These are phyloP conservation scores for Oryza glumipatula DNA, from an alignment of 176 grass and related monocot genomes.

Conservation along the genomic window DNA sequence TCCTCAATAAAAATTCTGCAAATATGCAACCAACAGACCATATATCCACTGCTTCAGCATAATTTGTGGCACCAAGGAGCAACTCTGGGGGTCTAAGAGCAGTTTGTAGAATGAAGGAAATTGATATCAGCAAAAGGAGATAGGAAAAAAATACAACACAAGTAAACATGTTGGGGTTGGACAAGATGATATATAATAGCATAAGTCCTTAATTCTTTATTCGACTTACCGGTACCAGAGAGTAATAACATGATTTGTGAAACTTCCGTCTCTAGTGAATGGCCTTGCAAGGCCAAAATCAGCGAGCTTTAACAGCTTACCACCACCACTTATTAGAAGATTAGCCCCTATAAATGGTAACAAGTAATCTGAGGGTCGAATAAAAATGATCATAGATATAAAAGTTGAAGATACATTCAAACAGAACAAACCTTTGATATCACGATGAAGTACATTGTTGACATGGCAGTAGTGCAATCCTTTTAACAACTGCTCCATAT, in stretches of 20 bases:
- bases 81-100: constrained; percentile 68
- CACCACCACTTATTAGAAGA: constrained; percentile 76
- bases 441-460: constrained; percentile 81
- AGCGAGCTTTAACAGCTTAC: constrained; percentile 68
- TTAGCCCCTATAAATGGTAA: constrained; percentile 62
- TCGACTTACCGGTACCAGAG: constrained; percentile 74
- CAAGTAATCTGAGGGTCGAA: constrained; percentile 13
- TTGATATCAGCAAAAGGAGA: constrained; percentile 31
- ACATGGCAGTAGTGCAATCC: constrained; percentile 84
- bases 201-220: neutral
- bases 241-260: constrained; percentile 87
- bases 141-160: constrained; percentile 23
- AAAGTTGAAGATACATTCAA: constrained; percentile 33
- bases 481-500: constrained; percentile 75
- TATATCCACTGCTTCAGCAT: constrained; percentile 83
- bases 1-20: constrained; percentile 73
- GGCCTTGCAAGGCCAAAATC: constrained; percentile 87
- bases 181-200: neutral
- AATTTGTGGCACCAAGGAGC: constrained; percentile 76
- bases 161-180: neutral
- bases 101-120: constrained; percentile 18
- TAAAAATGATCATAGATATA: constrained; percentile 6
- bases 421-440: constrained; percentile 73
- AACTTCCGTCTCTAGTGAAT: constrained; percentile 74
- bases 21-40: constrained; percentile 92